Evolutionary conservation across 1,139 yeast genomes (phyloP), one percentile per base, ranked within the genome.

Genomic region (Nakaseomyces uthaithaninus): DNA sequence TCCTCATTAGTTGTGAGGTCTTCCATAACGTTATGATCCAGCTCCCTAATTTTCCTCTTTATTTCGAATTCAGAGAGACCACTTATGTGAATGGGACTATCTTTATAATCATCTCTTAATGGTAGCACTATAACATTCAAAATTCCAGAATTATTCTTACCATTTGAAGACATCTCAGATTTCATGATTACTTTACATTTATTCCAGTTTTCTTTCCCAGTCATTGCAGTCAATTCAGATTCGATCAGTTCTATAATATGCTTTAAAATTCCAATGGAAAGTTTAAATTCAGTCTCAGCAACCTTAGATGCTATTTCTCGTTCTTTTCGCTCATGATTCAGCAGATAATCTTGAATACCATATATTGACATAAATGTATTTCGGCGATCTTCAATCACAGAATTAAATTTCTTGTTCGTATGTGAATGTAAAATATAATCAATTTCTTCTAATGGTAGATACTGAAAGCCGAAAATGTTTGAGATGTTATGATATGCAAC

Each of bases 401-500:
- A 45, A 27, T 38, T 40, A 27, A 57, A 55, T 3, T 33, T 28
- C 4, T 27, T 15, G 39, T 48, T 50, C 20, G 36, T 40, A 40
- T 51, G 53, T 1, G 77, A 67, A 51, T 79, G 80, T 51, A 71
- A 65, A 17, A 72, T 66, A 49, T 66, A 65, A 57, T 91, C 96
- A 48, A 91, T 72, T 28, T 80, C 84, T 4, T 67, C 64, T 38
- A 87, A 63, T 1, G 95, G 91, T 20, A 91, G 62, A 60, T 91
- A 91, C 59, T 87, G 91, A 62, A 87, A 91, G 3, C 97, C 98
- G 61, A 91, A 84, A 55, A 89, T 75, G 35, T 78, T 68, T 33
- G 75, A 71, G 41, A 87, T 72, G 57, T 87, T 91, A 62, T 91
- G 98, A 58, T 81, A 91, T 0, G 95, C 95, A 18, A 91, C 69